Percentiles rank a stretch among this genome's conserved stretches.
phyloP scores from a whole-genome alignment of 805 yeast species.

The Barnettozyma botsteinii region DNA sequence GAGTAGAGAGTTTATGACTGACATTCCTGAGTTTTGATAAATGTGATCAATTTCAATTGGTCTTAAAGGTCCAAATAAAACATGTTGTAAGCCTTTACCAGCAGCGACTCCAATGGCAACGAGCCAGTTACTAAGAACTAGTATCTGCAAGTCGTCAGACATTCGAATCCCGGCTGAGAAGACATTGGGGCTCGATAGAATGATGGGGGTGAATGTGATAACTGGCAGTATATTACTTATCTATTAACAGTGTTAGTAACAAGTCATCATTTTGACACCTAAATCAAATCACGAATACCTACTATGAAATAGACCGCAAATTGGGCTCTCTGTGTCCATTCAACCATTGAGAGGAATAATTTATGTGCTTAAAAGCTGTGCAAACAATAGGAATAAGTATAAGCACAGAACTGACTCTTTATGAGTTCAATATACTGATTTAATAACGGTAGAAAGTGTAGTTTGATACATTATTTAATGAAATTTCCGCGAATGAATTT shows the following conservation, averaged over 20 bases:
- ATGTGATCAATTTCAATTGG: constrained; percentile 71
- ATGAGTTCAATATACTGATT: too few relatives aligned
- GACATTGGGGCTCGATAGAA: constrained; percentile 40
- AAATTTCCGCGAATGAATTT: too few relatives aligned
- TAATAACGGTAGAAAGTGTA: too few relatives aligned
- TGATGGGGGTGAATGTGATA: constrained; percentile 32
- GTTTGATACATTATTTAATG: too few relatives aligned
- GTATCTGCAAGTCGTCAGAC: constrained; percentile 41
- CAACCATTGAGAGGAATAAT: too few relatives aligned
- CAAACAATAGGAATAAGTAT: too few relatives aligned
- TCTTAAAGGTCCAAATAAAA: constrained; percentile 71
- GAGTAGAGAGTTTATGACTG: constrained; percentile 57
- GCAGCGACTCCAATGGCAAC: constrained; percentile 32
- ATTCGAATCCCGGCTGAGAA: constrained; percentile 41
- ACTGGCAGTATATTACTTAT: constrained; percentile 32
- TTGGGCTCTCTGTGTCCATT: constrained; percentile 15
- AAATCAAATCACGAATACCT: constrained; percentile 1
- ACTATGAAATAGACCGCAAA: constrained; percentile 16
- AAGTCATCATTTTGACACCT: neutral
- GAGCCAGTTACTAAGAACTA: constrained; percentile 40
- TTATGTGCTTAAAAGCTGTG: too few relatives aligned
- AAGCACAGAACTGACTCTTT: too few relatives aligned
- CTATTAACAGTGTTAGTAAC: constrained; percentile 14
- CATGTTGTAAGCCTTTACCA: constrained; percentile 44
- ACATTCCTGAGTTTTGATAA: constrained; percentile 57